Evolutionary conservation across 768 basidiomycete genomes (phyloP), one percentile per base, ranked within the genome.

Genomic region (Russula olivacea): DNA sequence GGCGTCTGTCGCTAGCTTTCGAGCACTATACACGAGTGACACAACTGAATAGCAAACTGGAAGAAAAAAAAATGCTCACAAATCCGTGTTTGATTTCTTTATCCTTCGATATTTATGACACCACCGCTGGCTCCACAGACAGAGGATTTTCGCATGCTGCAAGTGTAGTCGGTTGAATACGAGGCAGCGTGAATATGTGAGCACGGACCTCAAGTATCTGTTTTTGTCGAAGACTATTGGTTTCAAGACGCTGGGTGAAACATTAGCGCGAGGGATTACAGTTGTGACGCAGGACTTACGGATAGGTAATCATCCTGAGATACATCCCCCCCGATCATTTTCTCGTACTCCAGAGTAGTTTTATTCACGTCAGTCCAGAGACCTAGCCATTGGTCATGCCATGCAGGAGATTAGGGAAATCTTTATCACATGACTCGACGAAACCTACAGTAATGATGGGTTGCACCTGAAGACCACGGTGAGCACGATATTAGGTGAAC

Each of bases 101-200:
- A 34, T 64, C 3, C 0, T n/a, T 54, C 53, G 63, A 32, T 55
- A 60, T 36, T 2, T 55, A 38, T 15, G n/a, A 19, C 10, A 4
- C 63, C 63, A 64, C 48, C 9, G 3, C 11, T 28, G 25, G 10
- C 54, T 14, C 63, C 63, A 64, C 15, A 4, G 15, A 36, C 11
- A 19, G 8, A 64, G 59, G 1, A 17, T 11, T 7, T 23, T 45
- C 17, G 63, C 63, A 32, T 64, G 63, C 63, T 64, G n/a, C 15
- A 25, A 34, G 30, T 8, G 19, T 2, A 36, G 32, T 64, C 19
- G 5, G 41, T 3, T 3, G 28, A 41, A 23, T 43, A 36, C 14
- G 15, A 9, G 14, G n/a, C 41, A 2, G 25, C 8, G 17, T 51
- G 2, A 38, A 60, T 23, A 47, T 21, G 40, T 25, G 19, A 36